Evolutionary conservation across 2,329 filamentous ascomycete species (phyloP), one percentile per base, ranked within the genome.

Genomic region (Curvularia sp.): DNA sequence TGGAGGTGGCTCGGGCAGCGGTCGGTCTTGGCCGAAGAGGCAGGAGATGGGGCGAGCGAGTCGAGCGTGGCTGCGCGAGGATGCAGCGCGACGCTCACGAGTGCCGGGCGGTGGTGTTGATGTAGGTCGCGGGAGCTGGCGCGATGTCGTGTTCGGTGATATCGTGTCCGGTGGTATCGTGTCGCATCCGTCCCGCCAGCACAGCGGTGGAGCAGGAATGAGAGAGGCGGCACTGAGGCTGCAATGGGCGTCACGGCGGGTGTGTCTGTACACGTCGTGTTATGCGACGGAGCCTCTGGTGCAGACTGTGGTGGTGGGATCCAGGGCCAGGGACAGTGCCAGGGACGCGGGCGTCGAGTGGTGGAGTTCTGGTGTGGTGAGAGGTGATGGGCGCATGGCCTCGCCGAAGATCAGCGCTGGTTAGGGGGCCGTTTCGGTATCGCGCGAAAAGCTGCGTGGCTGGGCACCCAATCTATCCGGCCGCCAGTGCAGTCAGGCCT

Each of bases 171-270:
- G 65, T 61, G 56, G 55, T 58, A 58, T 68, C 67, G 64, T 74
- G 71, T 74, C 73, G 74, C 74, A 76, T 75, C 64, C 67, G 73
- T 69, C 66, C 64, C 67, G 66, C 64, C 63, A 68, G 66, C 62
- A 60, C 61, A 65, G 65, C 62, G 60, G 61, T 63, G 65, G 66
- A 63, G 62, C 39, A 56, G 61, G 57, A 60, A 58, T 50, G 58
- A 44, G 61, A 54, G 61, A 44, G 59, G 63, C 52, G 38, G 56
- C 50, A 22, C 46, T 49, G 55, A 57, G 67, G 64, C 64, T 62
- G 69, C 67, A 67, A 68, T 61, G 64, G 63, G 68, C 60, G 65
- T 58, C 55, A 66, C 61, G 55, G 60, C 51, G 57, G 38, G 38
- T 63, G 62, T 60, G 62, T 63, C 58, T 66, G 66, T 57, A 42